Evolutionary conservation across 768 basidiomycete species (phyloP).

Genomic region (Mrakia frigida): DNA sequence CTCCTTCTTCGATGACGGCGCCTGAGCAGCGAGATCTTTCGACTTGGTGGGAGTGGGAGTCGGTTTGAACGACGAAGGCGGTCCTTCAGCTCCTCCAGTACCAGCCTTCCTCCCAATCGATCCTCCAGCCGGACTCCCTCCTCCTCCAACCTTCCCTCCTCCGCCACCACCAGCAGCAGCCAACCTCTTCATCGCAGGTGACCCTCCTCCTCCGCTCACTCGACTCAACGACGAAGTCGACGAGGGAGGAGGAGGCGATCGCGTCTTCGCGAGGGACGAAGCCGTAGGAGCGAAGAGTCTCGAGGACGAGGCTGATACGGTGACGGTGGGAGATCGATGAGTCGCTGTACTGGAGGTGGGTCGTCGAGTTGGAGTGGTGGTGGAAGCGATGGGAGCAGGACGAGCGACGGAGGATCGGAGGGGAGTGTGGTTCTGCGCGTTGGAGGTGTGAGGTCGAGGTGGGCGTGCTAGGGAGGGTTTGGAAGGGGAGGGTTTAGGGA

Average conservation of each 20-base stretch:
- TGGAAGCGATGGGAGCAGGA: neutral
- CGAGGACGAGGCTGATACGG: neutral
- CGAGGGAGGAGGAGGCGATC: neutral
- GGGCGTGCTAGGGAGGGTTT: neutral
- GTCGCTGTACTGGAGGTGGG: neutral
- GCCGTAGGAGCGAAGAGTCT: slow-evolving; percentile 15
- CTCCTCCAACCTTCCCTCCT: neutral
- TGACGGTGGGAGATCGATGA: neutral
- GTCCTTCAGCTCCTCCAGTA: neutral
- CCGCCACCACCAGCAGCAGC: neutral
- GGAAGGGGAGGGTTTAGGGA: neutral
- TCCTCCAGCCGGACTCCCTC: neutral
- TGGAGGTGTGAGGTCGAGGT: slow-evolving; percentile 1
- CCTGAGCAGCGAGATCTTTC: neutral
- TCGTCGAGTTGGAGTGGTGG: slow-evolving; percentile 1
- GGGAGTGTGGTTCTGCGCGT: neutral
- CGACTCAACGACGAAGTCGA: neutral
- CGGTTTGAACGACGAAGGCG: neutral
- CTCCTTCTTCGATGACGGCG: neutral
- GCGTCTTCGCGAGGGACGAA: slow-evolving; percentile 15
- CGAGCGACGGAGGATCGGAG: neutral
- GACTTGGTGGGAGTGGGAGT: neutral
- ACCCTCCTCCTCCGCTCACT: neutral
- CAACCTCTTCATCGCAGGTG: neutral
- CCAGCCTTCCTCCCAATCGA: neutral